Base-by-base conservation (phyloP, 1,284 basidiomycete species). In the Malassezia cuniculi region DNA sequence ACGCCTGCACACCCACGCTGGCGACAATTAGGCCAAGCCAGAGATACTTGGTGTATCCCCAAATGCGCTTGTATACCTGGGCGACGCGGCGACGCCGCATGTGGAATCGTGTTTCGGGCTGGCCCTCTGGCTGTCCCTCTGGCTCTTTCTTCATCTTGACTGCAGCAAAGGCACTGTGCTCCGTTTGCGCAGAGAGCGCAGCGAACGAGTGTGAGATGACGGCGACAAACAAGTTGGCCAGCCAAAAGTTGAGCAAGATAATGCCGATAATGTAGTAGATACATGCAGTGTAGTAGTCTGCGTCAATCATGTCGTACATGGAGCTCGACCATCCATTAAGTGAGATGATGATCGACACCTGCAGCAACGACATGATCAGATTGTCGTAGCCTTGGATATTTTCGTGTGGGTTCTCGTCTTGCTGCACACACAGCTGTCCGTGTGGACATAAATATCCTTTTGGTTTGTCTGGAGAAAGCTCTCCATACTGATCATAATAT, bases 171-270 rank as follows among this genome's bases (percentile, higher is more conserved):
- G 90, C 90, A 66, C 85, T 89, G 66, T 81, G 82, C 66, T 82
- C 79, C 2, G 89, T 95, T 55, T 85, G 79, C 5, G 79, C 76
- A 15, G 85, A 75, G 48, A 95, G 90, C 11, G 82, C 83, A 17
- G 79, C 80, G 68, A 97, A 97, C 0, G 85, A 86, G 66, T 87
- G 85, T 29, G 87, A 87, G 54, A 95, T 93, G 29, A 95, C 89
- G 20, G 89, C 90, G 44, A 95, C 85, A 66, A 94, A 84, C 44
- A 93, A 70, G 66, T 93, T 90, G 72, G 90, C 81, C 41, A 94
- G 51, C 60, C 60, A 68, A 30, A 68, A 66, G 48, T 62, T 64
- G 42, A 62, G 49, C 33, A 59, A 34, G 41, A 68, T 55, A 32
- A 68, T 46, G 20, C 79, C 80, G 38, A 81, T 69, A 53, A 95